Base-by-base conservation (phyloP, 1,284 basidiomycete species). In the Ceratobasidium sp. region DNA sequence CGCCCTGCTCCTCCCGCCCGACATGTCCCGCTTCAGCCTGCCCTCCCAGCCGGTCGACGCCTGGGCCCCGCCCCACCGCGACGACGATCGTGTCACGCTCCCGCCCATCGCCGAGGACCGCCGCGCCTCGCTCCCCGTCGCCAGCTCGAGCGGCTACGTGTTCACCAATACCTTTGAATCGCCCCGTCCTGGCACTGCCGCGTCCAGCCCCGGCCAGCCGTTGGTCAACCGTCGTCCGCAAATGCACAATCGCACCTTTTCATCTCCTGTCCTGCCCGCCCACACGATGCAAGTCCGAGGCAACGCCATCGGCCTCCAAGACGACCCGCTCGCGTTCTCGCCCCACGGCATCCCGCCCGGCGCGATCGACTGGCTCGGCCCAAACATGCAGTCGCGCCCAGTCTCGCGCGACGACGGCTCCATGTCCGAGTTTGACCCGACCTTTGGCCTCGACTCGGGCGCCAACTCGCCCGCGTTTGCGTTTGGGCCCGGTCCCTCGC, bases 91-190 rank as follows among this genome's bases (percentile, higher is more conserved):
- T 57, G 50, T 66, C 35, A 79, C 82, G 52, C 65, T 81, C 78
- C 76, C 73, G 33, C 69, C 75, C 16, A 57, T 74, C 55, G 55
- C 64, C 38, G 78, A 71, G 52, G 64, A 50, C 66, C 66, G 64
- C 50, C 57, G 54, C 14, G 64, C 55, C 20, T 60, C 57, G 52
- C 65, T 48, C 35, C 55, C 69, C 33, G 71, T 79, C 52, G 23
- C 60, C 68, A 35, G 70, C 59, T 52, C 71, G 38, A 50, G 73
- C 48, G 59, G 74, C 16, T 79, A 78, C 55, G 66, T 60, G 20
- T 79, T 76, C 73, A 69, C 77, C 71, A 79, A 79, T 48, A 79
- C 71, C n/a, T 79, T 78, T 67, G 79, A 79, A 67, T 78, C 79
- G 33, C 77, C 76, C 20, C 79, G 79, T 33, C 78, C 78, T n/a